phyloP scores from a whole-genome alignment of 148 eudicot species.

The Rheum nobile region DNA sequence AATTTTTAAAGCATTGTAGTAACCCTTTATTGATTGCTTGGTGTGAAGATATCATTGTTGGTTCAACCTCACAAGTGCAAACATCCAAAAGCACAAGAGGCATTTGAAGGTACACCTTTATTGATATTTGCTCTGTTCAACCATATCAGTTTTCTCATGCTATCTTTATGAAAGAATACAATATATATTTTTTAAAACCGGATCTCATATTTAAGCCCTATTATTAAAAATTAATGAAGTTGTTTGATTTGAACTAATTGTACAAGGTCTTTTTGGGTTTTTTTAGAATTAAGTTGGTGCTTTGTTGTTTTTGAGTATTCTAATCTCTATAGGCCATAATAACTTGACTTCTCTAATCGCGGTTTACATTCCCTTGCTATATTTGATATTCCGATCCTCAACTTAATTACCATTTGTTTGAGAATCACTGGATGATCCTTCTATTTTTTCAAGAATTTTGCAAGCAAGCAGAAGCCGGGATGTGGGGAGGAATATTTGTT shows the following conservation, averaged over 20 bases:
- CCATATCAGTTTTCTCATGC: neutral
- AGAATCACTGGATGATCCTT: too few relatives aligned
- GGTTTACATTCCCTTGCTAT: too few relatives aligned
- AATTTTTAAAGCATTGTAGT: neutral
- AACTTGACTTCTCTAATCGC: too few relatives aligned
- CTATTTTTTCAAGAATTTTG: too few relatives aligned
- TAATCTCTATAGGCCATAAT: neutral
- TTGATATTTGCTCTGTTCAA: neutral
- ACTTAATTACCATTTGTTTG: too few relatives aligned
- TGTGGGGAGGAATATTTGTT: too few relatives aligned
- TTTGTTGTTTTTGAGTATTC: neutral
- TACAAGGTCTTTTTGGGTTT: neutral
- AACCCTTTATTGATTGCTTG: slow-evolving; percentile 9
- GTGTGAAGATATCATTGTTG: slow-evolving; percentile 68
- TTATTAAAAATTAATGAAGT: neutral
- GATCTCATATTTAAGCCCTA: neutral
- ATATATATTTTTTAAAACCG: neutral
- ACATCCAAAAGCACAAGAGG: slow-evolving; percentile 98
- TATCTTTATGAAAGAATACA: neutral
- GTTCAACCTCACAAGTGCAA: slow-evolving; percentile 99
- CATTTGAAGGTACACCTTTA: slow-evolving; percentile 61
- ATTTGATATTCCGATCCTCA: too few relatives aligned
- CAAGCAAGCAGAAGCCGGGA: too few relatives aligned
- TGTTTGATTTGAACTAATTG: neutral
- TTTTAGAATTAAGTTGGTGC: neutral